A percentile compares a stretch with the other conserved stretches of the same genome.
Evolutionary conservation across 2,329 filamentous ascomycete genomes (phyloP).

Genomic region (Hypoxylon sp.): DNA sequence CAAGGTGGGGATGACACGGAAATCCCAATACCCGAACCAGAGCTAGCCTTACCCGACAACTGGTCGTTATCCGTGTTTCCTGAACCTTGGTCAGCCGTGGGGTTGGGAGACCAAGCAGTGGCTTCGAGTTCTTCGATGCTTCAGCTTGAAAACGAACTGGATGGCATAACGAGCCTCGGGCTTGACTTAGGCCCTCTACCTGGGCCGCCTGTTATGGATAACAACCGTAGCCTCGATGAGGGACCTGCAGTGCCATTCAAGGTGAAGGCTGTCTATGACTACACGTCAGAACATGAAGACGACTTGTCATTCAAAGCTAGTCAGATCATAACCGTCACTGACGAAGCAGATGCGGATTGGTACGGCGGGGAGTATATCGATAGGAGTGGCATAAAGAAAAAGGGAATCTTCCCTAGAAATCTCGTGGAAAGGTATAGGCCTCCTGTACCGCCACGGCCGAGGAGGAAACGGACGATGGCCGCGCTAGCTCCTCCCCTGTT

Average conservation of each 20-base stretch:
- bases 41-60: not conserved
- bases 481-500: not conserved
- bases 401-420: not conserved
- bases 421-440: not conserved
- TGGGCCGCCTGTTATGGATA: not conserved
- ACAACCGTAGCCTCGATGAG: not conserved
- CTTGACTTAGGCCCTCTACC: not conserved
- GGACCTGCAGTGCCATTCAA: constrained; percentile 83
- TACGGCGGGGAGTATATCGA: not conserved
- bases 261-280: constrained; percentile 96
- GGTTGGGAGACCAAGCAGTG: not conserved
- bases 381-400: not conserved
- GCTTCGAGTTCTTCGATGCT: not conserved
- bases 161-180: not conserved
- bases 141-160: not conserved
- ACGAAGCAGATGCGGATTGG: not conserved
- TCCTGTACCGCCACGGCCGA: not conserved
- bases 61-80: not conserved
- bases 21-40: not conserved
- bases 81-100: constrained; percentile 3
- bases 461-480: not conserved
- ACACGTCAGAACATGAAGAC: constrained; percentile 91
- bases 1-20: not conserved
- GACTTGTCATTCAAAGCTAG: constrained; percentile 70
- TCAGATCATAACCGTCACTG: not conserved